These are phyloP conservation scores for Metarhizium brunneum DNA, from an alignment of 2,329 filamentous ascomycete genomes.

Conservation along the genomic window DNA sequence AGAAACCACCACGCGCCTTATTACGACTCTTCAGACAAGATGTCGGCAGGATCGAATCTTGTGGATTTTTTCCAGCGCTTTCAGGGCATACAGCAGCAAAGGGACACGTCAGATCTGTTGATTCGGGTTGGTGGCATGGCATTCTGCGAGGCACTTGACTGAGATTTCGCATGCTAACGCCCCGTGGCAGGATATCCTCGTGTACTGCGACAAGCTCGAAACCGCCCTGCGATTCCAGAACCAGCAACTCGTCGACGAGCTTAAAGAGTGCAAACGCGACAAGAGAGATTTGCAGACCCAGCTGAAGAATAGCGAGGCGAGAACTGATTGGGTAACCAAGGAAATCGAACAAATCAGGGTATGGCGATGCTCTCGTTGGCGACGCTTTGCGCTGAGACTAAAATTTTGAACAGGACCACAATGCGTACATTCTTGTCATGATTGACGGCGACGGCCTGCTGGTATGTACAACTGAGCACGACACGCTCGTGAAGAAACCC, in stretches of 20 bases:
- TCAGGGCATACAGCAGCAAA: slow-evolving; percentile 30
- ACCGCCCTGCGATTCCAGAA: slow-evolving; percentile 34
- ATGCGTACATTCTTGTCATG: slow-evolving; percentile 50
- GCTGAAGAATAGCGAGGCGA: slow-evolving; percentile 29
- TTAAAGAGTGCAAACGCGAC: slow-evolving; percentile 38
- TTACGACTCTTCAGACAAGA: slow-evolving; percentile 5
- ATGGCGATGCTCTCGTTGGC: slow-evolving; percentile 12
- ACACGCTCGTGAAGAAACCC: too few species aligned
- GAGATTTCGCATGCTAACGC: not conserved
- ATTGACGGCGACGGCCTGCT: slow-evolving; percentile 56
- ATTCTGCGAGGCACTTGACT: not conserved
- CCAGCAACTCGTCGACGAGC: slow-evolving; percentile 26
- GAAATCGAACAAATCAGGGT: slow-evolving; percentile 39
- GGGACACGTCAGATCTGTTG: slow-evolving; percentile 32
- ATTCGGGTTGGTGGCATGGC: slow-evolving; percentile 32
- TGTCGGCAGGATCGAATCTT: slow-evolving; percentile 20
- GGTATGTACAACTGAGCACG: slow-evolving; percentile 24
- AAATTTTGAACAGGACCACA: slow-evolving; percentile 33
- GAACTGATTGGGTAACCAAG: slow-evolving; percentile 23
- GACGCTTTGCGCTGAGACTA: not conserved
- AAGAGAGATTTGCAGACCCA: slow-evolving; percentile 41
- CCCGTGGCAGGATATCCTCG: slow-evolving; percentile 18
- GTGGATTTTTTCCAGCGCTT: slow-evolving; percentile 40
- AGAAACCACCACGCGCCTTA: not conserved
- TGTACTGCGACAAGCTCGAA: slow-evolving; percentile 32